Evolutionary conservation across 2,329 filamentous ascomycete species (phyloP), one percentile per base, ranked within the genome.

Genomic region (Myriosclerotinia duriaeana): DNA sequence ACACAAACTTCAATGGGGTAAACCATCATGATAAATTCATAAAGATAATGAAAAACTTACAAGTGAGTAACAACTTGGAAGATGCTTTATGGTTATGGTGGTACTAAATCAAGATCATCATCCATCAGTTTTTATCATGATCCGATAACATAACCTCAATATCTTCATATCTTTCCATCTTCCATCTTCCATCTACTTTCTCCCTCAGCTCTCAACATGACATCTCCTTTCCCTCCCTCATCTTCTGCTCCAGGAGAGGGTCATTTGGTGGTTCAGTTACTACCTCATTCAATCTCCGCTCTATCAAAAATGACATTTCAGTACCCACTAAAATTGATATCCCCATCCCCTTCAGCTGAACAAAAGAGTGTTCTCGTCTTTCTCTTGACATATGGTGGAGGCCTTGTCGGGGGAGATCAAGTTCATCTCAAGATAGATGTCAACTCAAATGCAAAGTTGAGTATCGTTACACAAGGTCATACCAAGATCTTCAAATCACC

Each of bases 401-500:
- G 95, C 2, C 86, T 99, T 17, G 91, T 99, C 1, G 91, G 90
- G 15, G 93, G 93, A 53, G 95, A 99, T 77, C 82, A 85, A 70
- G 89, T 98, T 77, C 82, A 89, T 74, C 85, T 99, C 36, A 81
- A 67, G 11, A 84, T 97, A 69, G 83, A 84, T 12, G 81, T 97
- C 58, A 85, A 86, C 14, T 72, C 82, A 3, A 79, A 80, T 2
- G 89, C 92, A 5, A 88, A 87, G 68, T 84, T 97, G 64, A 87
- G 83, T 72, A 79, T 89, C 46, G 85, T 86, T 68, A 89, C 87
- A 0, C 87, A 89, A 80, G 94, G 94, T 63, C 92, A 93, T 78
- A 98, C 95, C 68, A 99, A 98, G 80, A 88, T 99, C 73, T 98
- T 97, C 84, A 96, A 95, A 76, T 90, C 92, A 0, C 78, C 85